Conservation (phyloP, 257 asterid species). For the Cruciata laevipes region DNA sequence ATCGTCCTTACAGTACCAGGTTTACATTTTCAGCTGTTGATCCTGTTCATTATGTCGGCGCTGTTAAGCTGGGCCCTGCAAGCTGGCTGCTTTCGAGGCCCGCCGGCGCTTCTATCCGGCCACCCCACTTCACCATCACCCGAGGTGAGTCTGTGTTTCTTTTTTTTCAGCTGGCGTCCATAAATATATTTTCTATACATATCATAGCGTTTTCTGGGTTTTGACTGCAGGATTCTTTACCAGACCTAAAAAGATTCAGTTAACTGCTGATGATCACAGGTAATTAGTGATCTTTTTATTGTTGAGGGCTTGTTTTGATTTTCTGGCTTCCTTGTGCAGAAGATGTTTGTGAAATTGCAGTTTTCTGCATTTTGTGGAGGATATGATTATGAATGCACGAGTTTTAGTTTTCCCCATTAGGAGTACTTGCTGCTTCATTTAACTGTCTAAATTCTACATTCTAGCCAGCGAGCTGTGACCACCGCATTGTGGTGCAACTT, state of each 20-base stretch:
- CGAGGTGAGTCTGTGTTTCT: slow-evolving; percentile 34
- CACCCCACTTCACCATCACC: slow-evolving; percentile 29
- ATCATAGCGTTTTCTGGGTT: not conserved
- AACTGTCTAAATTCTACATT: slow-evolving; percentile 21
- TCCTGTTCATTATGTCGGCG: not conserved
- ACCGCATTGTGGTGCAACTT: slow-evolving; percentile 96
- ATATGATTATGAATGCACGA: not conserved
- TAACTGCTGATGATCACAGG: slow-evolving; percentile 78
- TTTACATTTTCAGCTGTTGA: not conserved
- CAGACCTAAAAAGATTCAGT: slow-evolving; percentile 56
- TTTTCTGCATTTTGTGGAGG: not conserved
- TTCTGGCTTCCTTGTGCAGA: not conserved
- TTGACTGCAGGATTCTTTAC: slow-evolving; percentile 55
- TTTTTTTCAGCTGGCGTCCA: not conserved
- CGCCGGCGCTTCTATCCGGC: slow-evolving; percentile 5
- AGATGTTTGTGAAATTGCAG: not conserved
- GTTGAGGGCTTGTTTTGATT: not conserved
- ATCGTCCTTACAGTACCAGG: not conserved
- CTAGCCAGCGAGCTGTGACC: slow-evolving; percentile 93
- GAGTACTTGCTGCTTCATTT: slow-evolving; percentile 5
- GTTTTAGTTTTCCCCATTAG: not conserved
- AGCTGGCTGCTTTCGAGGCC: slow-evolving; percentile 9
- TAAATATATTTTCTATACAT: not conserved
- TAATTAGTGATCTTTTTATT: slow-evolving; percentile 20
- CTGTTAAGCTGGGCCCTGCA: not conserved